Percentiles rank a stretch among this genome's conserved stretches.
Evolutionary conservation across 371 early-diverging fungal genomes (phyloP).

Genomic region (Mortierella sp.): DNA sequence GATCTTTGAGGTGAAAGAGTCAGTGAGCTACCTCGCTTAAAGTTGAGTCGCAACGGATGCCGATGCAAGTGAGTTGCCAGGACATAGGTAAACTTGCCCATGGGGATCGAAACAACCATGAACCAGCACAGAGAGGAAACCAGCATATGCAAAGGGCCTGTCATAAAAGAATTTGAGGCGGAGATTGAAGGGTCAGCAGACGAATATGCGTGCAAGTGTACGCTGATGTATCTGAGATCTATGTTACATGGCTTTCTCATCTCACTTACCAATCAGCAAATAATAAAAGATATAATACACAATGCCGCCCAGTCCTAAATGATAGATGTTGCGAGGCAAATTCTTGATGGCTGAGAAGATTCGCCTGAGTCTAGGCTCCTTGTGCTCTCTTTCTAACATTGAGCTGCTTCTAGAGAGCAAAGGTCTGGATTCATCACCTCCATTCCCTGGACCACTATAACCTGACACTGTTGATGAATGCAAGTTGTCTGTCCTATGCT

Average conservation of each 20-base stretch:
- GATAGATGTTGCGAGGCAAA: conserved; percentile 32
- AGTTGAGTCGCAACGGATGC: conserved; percentile 84
- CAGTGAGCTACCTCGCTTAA: conserved; percentile 72
- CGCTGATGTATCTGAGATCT: neutral
- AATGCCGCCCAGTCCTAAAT: conserved; percentile 72
- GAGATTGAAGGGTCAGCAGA: conserved; percentile 8
- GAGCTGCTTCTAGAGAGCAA: conserved; percentile 48
- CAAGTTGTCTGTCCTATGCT: conserved; percentile 31
- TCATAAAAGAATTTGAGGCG: neutral
- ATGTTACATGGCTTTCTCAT: neutral
- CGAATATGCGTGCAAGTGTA: neutral
- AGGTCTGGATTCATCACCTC: conserved; percentile 45
- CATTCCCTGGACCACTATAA: conserved; percentile 10
- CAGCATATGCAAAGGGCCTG: conserved; percentile 82
- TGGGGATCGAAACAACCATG: conserved; percentile 89
- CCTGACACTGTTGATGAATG: conserved; percentile 1
- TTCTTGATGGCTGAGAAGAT: conserved; percentile 21
- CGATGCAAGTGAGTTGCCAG: conserved; percentile 78
- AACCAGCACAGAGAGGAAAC: conserved; percentile 88
- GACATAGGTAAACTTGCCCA: conserved; percentile 91
- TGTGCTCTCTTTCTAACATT: conserved; percentile 38
- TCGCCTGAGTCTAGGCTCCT: conserved; percentile 10
- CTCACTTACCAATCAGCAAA: conserved; percentile 62
- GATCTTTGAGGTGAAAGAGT: conserved; percentile 60
- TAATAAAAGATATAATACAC: conserved; percentile 70